Conservation (phyloP, 2,329 filamentous ascomycete genomes). For the Cladosporium sp. region DNA sequence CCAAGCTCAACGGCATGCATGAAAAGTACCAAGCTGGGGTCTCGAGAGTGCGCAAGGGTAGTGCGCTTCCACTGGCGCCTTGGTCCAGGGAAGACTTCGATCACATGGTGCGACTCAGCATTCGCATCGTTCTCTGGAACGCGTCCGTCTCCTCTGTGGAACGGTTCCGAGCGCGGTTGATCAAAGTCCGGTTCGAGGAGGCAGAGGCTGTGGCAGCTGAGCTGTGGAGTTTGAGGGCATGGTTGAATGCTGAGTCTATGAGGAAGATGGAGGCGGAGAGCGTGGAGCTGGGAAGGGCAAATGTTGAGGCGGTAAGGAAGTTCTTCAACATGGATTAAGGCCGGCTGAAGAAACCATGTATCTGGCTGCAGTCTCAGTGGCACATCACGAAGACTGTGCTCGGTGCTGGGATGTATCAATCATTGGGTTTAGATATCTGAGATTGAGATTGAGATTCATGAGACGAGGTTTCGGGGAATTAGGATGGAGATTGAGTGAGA, state of each 20-base stretch:
- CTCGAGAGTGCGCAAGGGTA: background rate
- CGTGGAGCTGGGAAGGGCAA: background rate
- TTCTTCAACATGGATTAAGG: background rate
- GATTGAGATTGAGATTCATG: too few species aligned
- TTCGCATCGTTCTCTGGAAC: background rate
- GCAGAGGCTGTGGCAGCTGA: background rate
- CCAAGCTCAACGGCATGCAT: background rate
- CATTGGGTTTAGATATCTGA: too few species aligned
- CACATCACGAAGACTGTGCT: too few species aligned
- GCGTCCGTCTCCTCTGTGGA: background rate
- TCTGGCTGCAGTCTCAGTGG: too few species aligned
- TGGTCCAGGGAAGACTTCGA: background rate
- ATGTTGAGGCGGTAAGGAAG: background rate
- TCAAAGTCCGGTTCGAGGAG: background rate
- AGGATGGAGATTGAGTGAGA: too few species aligned
- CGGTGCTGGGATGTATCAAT: too few species aligned
- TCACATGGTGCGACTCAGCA: background rate
- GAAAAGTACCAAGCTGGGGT: background rate
- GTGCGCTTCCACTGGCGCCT: background rate
- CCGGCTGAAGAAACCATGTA: too few species aligned
- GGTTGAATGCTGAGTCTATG: background rate
- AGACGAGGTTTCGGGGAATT: too few species aligned
- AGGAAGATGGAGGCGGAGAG: background rate
- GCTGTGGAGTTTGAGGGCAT: background rate
- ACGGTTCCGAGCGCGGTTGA: background rate